Base-by-base conservation (phyloP, 768 basidiomycete species). In the Russula dissimulans region DNA sequence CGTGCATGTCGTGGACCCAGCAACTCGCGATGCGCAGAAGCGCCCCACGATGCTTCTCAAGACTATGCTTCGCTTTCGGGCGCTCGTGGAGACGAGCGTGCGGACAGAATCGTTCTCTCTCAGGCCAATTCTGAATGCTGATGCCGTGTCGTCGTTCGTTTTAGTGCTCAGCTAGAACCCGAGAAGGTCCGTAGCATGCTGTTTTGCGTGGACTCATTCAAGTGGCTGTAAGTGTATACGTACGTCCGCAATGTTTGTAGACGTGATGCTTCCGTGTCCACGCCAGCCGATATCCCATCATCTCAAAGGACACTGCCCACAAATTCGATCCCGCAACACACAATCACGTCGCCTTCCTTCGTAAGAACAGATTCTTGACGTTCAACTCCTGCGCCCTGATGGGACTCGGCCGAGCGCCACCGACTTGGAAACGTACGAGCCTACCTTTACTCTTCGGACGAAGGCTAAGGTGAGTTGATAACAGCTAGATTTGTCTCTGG, bases 321-420 rank as follows among this genome's bases (percentile, higher is more conserved):
- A 95, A 93, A 72, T 95, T 92, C 71, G 81, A 89, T 66, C 75
- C 87, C 1, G 72, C 74, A 49, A 71, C 76, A 14, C 80, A 95
- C 74, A 90, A 97, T 65, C 94, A 98, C 73, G 80, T 97, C 69
- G 83, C 95, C 38, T 91, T 95, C 57, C 71, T 97, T 38, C 83
- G 95, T 56, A 95, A 94, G 74, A 93, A 95, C 77, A 83, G 84
- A 66, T 95, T 95, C 72, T 99, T 82, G 78, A 88, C 67, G 87
- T 99, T 7, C 77, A 87, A 4, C 82, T 97, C 1, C 76, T 76
- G 5, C 78, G 84, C 48, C 68, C 76, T 0, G 76, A 81, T 18
- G 92, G 90, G 22, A 69, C 75, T 45, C 89, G 91, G 68, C 76
- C 94, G 22, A 87, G 82, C 44, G 85, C 85, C 5, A 83, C 82